Evolutionary conservation across 163 green algal species (phyloP), one percentile per base, ranked within the genome.

Genomic region (Chlorella variabilis): DNA sequence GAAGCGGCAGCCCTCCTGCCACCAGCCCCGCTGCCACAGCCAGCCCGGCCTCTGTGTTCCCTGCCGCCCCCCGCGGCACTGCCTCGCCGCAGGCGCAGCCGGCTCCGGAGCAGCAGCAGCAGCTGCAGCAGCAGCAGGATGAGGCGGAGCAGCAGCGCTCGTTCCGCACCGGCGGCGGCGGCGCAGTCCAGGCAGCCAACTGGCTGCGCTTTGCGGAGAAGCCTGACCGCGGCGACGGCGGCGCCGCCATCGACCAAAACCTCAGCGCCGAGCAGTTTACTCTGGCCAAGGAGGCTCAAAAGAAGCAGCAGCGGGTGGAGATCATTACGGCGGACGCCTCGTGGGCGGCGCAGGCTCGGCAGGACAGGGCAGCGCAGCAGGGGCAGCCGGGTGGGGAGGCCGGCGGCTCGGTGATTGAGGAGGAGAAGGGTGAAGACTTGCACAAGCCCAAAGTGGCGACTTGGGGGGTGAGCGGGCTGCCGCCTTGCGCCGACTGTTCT

Each of bases 221-320:
- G 29, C 20, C 54, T 6, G 54, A 63, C 8, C 9, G 48, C 23
- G 25, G 61, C 38, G 39, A 45, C 13, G 62, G 63, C 56, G 29
- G 61, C 7, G 38, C 36, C n/a, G 62, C 27, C 3, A 56, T 85
- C 1, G 74, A 85, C 51, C 29, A 27, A 23, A 78, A 5, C 45
- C 61, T 87, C 9, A 66, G 39, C 23, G 42, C 77, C 0, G 84
- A 88, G 62, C 41, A 76, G 59, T 87, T 88, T 61, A 87, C 84
- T 3, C 48, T 78, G 15, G 38, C 63, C 7, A 88, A 87, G 66
- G 86, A 90, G 54, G 66, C 71, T 58, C 66, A 68, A 33, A 58
- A 63, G 45, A 80, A 73, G 48, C 38, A 62, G 73, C 79, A 61
- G 49, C 67, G 41, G 59, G 83, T 71, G 7, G 54, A 81, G 21